phyloP scores from a whole-genome alignment of 805 yeast species.

The Metschnikowia santaceciliae region DNA sequence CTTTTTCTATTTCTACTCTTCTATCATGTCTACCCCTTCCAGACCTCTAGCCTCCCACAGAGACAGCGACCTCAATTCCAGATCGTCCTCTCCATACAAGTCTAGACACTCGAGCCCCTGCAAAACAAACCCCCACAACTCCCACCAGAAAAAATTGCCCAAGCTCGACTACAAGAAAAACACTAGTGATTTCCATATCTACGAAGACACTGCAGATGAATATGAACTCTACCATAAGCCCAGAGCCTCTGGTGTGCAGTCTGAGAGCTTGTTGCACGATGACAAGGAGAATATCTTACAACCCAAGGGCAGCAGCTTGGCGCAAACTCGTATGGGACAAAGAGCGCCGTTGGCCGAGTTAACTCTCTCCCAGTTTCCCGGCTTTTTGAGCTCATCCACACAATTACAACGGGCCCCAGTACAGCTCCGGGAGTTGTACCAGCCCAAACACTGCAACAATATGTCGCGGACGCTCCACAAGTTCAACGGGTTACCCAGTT shows the following conservation, averaged over 20 bases:
- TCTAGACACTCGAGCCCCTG: conserved; percentile 13
- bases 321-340: conserved; percentile 5
- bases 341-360: conserved; percentile 29
- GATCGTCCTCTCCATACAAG: conserved; percentile 16
- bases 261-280: conserved; percentile 16
- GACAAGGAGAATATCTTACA: conserved; percentile 43
- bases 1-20: not conserved
- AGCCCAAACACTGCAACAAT: conserved; percentile 28
- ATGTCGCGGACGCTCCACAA: conserved; percentile 28
- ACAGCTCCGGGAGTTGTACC: conserved; percentile 27
- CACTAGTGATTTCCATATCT: conserved; percentile 12
- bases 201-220: conserved; percentile 17
- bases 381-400: conserved; percentile 18
- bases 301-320: conserved; percentile 22
- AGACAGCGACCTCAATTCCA: conserved; percentile 16
- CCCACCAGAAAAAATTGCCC: conserved; percentile 13
- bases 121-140: conserved; percentile 4
- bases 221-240: conserved; percentile 12
- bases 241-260: not conserved
- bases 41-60: conserved; percentile 16
- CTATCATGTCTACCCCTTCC: conserved; percentile 12
- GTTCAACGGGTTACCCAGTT: conserved; percentile 27
- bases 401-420: conserved; percentile 9
- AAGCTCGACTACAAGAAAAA: conserved; percentile 6
- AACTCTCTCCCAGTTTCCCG: conserved; percentile 29